Percentiles rank a stretch among this genome's conserved stretches.
phyloP scores from a whole-genome alignment of 345 rosid genomes.

The Hevea brasiliensis region DNA sequence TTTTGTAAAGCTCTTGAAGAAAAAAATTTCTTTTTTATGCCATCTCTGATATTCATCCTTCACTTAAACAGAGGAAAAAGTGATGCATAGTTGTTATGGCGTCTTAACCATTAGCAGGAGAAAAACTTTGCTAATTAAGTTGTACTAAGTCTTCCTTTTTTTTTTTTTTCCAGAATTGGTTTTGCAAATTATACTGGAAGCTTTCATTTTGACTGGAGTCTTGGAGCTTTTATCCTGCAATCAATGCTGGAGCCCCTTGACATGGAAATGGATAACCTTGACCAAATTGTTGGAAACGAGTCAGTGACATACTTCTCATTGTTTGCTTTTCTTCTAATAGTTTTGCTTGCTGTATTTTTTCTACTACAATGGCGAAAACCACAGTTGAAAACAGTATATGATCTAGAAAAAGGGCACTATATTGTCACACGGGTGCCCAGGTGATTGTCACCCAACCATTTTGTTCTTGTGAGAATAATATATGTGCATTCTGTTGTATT shows the following conservation, averaged over 20 bases:
- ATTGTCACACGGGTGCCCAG: slow-evolving; percentile 37
- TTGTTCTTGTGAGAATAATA: slow-evolving; percentile 8
- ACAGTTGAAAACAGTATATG: slow-evolving; percentile 38
- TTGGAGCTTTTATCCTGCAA: slow-evolving; percentile 47
- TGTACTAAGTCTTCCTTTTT: background rate
- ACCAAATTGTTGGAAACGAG: slow-evolving; percentile 40
- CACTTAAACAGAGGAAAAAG: background rate
- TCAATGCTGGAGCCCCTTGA: slow-evolving; percentile 30
- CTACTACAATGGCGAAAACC: slow-evolving; percentile 43
- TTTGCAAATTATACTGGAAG: slow-evolving; percentile 28
- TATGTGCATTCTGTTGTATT: slow-evolving; percentile 17
- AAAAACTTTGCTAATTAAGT: background rate
- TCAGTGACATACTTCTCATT: slow-evolving; percentile 40
- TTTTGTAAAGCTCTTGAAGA: background rate
- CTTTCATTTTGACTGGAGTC: slow-evolving; percentile 46
- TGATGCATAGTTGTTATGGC: background rate
- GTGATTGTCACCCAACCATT: slow-evolving; percentile 5
- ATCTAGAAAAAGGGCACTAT: slow-evolving; percentile 40
- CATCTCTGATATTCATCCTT: background rate
- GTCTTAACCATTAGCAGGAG: background rate
- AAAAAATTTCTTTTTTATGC: background rate
- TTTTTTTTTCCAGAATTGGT: slow-evolving; percentile 26
- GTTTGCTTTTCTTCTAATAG: slow-evolving; percentile 44
- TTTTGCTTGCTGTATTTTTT: slow-evolving; percentile 31
- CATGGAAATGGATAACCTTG: slow-evolving; percentile 19